Base-by-base conservation (phyloP, 1,284 basidiomycete species). In the Trametes sp. region DNA sequence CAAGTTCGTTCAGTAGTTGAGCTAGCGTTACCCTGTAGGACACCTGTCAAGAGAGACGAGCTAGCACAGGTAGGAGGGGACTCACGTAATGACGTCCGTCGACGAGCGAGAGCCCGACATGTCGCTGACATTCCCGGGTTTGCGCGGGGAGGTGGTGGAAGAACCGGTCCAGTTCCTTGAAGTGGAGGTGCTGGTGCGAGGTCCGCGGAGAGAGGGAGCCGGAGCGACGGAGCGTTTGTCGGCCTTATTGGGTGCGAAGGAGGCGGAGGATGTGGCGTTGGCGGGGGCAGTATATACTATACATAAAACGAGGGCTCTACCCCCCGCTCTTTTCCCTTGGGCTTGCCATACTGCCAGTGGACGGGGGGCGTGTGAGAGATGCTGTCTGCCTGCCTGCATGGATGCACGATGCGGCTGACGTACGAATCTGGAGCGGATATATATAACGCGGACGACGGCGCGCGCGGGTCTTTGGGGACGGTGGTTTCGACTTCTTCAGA, bases 381-480 rank as follows among this genome's bases (percentile, higher is more conserved):
- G 6, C 29, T 52, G 49, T 50, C 21, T 60, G 59, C 59, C 57
- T 60, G 59, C 52, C n/a, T n/a, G n/a, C n/a, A n/a, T n/a, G 59
- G 48, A 56, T 51, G 29, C 50, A 59, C 52, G 65, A 62, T 65
- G 65, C 59, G 61, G 67, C 65, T 65, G 29, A 85, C 88, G 73
- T 74, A 92, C 90, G 71, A 92, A 89, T 77, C 88, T 82, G 68
- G 90, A 89, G 70, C 90, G 88, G 66, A 92, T n/a, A n/a, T n/a
- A n/a, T n/a, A n/a, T 86, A 72, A 87, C 84, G 65, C 84, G 80
- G 54, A 87, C 83, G 69, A 87, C 83, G 46, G 85, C 80, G 72
- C n/a, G n/a, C n/a, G n/a, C n/a, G 75, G 79, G 70, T 82, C 81
- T 59, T 71, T 63, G 50, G 65, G 56, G 41, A 69, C 53, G 35